A percentile compares a stretch with the other conserved stretches of the same genome.
Evolutionary conservation across 139 green algal species (phyloP).

Genomic region (Parachlorella kessleri): DNA sequence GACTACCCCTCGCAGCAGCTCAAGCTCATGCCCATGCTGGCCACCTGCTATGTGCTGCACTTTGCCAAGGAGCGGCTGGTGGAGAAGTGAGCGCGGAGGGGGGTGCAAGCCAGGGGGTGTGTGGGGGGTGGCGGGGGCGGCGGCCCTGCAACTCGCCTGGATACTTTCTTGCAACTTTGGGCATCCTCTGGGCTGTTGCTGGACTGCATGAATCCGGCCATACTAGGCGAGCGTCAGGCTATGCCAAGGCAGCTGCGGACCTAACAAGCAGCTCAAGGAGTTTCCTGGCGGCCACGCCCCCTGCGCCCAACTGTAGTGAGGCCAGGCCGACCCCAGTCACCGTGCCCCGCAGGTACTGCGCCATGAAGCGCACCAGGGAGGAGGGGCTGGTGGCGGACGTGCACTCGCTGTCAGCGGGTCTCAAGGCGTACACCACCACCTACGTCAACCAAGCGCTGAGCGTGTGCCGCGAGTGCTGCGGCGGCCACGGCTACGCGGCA

Average conservation of each 20-base stretch:
- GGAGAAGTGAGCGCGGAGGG: conserved; percentile 40
- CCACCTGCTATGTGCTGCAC: conserved; percentile 74
- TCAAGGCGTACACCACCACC: conserved; percentile 65
- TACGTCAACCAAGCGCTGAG: conserved; percentile 66
- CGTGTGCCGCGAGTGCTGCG: conserved; percentile 74
- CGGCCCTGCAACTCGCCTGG: too few relatives aligned
- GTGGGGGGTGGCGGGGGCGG: too few relatives aligned
- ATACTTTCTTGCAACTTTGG: too few relatives aligned
- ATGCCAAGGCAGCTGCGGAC: too few relatives aligned
- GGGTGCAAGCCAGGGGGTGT: too few relatives aligned
- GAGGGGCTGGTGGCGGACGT: conserved; percentile 68
- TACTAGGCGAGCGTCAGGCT: too few relatives aligned
- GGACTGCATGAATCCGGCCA: too few relatives aligned
- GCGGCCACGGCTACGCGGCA: conserved; percentile 82
- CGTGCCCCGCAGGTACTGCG: conserved; percentile 49
- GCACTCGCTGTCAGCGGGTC: conserved; percentile 64
- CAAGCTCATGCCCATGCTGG: conserved; percentile 81
- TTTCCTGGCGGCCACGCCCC: too few relatives aligned
- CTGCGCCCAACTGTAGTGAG: too few relatives aligned
- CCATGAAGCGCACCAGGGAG: conserved; percentile 78
- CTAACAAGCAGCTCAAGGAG: too few relatives aligned
- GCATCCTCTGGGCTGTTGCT: too few relatives aligned
- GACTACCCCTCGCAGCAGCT: conserved; percentile 84
- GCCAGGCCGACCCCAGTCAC: too few relatives aligned
- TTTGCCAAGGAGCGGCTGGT: conserved; percentile 67